Evolutionary conservation across 495 filamentous ascomycete species (phyloP), one percentile per base, ranked within the genome.

Genomic region (Monascus purpureus): DNA sequence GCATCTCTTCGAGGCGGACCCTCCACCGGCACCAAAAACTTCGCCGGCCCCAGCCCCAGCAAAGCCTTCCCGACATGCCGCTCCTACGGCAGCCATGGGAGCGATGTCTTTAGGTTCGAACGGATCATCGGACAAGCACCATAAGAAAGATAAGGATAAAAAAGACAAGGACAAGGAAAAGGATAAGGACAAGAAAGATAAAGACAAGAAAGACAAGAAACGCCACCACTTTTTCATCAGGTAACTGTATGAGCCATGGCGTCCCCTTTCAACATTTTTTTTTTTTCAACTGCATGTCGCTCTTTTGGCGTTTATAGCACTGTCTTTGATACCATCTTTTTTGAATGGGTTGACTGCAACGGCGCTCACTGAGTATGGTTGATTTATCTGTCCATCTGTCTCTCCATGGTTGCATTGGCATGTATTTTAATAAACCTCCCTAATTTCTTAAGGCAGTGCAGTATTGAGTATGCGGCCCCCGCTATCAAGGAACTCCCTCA

Each of bases 1-100:
- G 17, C 81, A 93, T 59, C 59, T 97, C 1, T 90, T 90, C 44
- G 86, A 93, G 50, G 65, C 68, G n/a, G 76, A 85, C 7, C 59
- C 70, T 1, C 68, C 67, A 8, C 52, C 72, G 4, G 43, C 61
- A 12, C 57, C 61, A 20, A 44, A 50, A 17, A 58, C 55, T 12
- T 47, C 45, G 8, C 50, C 37, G 40, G 50, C 58, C 59, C 56
- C 50, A 38, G 39, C 49, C 38, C 38, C 55, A 35, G 38, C 48
- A 28, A 44, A 4, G 55, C 53, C 1, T 9, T 9, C 54, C 25
- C 46, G 49, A 27, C 45, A 44, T 1, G 49, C 54, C 19, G 67
- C 72, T n/a, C 75, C 75, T 13, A 66, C 68, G 4, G 65, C 64
- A 19, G 54, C 57, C 6, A 68, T 83, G 64, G 64, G 51, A 4